These are phyloP conservation scores for Ambrosiella cleistominuta DNA, from an alignment of 2,329 filamentous ascomycete species.

Conservation along the genomic window DNA sequence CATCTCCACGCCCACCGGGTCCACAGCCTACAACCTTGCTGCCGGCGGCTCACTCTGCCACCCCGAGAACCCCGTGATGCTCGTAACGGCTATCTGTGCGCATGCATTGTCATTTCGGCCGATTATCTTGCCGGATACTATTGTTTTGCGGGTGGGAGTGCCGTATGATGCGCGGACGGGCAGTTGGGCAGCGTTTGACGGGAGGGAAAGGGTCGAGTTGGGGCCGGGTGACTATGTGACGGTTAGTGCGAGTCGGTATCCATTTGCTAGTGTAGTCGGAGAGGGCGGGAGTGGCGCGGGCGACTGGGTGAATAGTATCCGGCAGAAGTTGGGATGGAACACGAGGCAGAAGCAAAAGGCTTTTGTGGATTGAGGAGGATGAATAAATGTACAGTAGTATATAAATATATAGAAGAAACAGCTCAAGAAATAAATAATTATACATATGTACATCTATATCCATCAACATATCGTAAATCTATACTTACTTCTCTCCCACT, in stretches of 20 bases:
- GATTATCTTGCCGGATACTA: slow-evolving; percentile 92
- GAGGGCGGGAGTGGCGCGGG: slow-evolving; percentile 46
- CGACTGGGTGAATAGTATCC: slow-evolving; percentile 71
- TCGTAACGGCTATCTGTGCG: slow-evolving; percentile 84
- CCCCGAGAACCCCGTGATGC: slow-evolving; percentile 89
- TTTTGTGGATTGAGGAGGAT: slow-evolving; percentile 18
- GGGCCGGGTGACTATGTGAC: slow-evolving; percentile 68
- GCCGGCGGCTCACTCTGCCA: slow-evolving; percentile 91
- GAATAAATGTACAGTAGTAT: background rate
- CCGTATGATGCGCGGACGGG: slow-evolving; percentile 79
- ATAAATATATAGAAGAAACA: background rate
- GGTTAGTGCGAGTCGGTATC: slow-evolving; percentile 62
- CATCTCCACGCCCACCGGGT: slow-evolving; percentile 85
- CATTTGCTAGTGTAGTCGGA: slow-evolving; percentile 60
- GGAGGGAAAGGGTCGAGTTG: slow-evolving; percentile 70
- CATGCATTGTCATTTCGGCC: slow-evolving; percentile 90
- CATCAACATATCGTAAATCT: too few relatives aligned
- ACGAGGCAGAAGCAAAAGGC: slow-evolving; percentile 59
- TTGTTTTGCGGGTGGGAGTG: slow-evolving; percentile 83
- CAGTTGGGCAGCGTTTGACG: slow-evolving; percentile 97
- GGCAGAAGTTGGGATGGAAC: slow-evolving; percentile 65
- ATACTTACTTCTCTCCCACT: too few relatives aligned
- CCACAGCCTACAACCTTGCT: slow-evolving; percentile 87
- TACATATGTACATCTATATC: too few relatives aligned
- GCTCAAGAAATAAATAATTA: background rate